phyloP scores from a whole-genome alignment of 208 protist species.

The Crithidia fasciculata region DNA sequence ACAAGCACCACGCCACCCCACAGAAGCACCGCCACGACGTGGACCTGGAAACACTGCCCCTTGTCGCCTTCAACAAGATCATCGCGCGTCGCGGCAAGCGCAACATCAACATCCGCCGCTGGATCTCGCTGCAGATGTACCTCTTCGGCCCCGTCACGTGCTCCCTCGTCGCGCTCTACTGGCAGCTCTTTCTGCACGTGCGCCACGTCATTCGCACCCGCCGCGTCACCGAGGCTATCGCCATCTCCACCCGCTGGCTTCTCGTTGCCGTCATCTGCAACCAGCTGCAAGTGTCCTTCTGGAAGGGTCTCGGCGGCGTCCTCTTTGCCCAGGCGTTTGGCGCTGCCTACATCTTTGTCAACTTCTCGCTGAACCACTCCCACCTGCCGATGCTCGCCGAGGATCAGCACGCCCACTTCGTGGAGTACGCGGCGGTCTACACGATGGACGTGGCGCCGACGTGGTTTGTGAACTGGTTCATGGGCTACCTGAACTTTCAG shows the following conservation, averaged over 20 bases:
- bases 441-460: conserved; percentile 70
- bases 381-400: conserved; percentile 63
- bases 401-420: conserved; percentile 65
- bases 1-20: conserved; percentile 79
- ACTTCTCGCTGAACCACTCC: conserved; percentile 81
- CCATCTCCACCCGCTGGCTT: conserved; percentile 53
- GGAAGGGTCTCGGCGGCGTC: conserved; percentile 45
- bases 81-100: conserved; percentile 48
- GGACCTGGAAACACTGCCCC: conserved; percentile 78
- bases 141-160: conserved; percentile 74
- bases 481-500: conserved; percentile 87
- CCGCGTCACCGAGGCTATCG: conserved; percentile 59
- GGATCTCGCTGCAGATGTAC: conserved; percentile 72
- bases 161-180: conserved; percentile 75
- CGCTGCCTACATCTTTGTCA: conserved; percentile 80
- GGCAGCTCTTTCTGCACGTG: conserved; percentile 79
- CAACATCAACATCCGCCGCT: conserved; percentile 46
- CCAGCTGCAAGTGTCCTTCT: conserved; percentile 46
- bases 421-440: conserved; percentile 71
- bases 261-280: conserved; percentile 44
- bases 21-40: conserved; percentile 80
- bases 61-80: conserved; percentile 79
- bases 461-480: conserved; percentile 74
- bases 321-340: conserved; percentile 64
- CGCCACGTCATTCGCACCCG: conserved; percentile 67